Evolutionary conservation across 495 filamentous ascomycete species (phyloP).

Genomic region (Penicillium lividum): DNA sequence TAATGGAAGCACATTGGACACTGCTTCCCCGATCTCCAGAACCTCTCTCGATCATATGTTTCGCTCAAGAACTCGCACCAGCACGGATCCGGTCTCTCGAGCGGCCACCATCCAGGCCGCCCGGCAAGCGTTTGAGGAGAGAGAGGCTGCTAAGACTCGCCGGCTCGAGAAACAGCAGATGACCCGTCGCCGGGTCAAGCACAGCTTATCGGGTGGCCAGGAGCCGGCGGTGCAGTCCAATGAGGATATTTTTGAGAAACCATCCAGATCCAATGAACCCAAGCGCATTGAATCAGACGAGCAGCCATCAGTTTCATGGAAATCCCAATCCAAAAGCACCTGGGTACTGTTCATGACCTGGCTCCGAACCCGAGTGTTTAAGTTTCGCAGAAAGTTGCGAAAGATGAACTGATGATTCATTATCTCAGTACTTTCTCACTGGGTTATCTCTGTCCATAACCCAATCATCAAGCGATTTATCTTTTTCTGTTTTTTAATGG

Average conservation of each 20-base stretch:
- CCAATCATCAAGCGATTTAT: conserved; percentile 16
- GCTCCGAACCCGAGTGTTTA: conserved; percentile 49
- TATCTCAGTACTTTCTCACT: conserved; percentile 1
- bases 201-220: conserved; percentile 21
- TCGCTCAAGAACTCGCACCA: conserved; percentile 47
- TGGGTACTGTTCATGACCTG: conserved; percentile 53
- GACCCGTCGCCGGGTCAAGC: conserved; percentile 41
- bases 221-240: conserved; percentile 10
- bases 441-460: conserved; percentile 2
- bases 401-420: conserved; percentile 28
- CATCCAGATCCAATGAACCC: conserved; percentile 5
- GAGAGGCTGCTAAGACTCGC: conserved; percentile 58
- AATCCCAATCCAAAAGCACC: conserved; percentile 43
- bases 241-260: conserved; percentile 21
- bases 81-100: conserved; percentile 50
- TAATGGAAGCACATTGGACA: conserved; percentile 43
- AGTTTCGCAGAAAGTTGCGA: conserved; percentile 41
- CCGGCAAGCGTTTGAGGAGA: conserved; percentile 58
- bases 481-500: conserved; percentile 7
- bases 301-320: conserved; percentile 28
- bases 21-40: conserved; percentile 51
- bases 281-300: conserved; percentile 1
- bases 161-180: conserved; percentile 57
- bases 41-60: conserved; percentile 60
- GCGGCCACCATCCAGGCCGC: conserved; percentile 56